phyloP scores from a whole-genome alignment of 2,329 filamentous ascomycete genomes.

The Teratosphaeria nubilosa region DNA sequence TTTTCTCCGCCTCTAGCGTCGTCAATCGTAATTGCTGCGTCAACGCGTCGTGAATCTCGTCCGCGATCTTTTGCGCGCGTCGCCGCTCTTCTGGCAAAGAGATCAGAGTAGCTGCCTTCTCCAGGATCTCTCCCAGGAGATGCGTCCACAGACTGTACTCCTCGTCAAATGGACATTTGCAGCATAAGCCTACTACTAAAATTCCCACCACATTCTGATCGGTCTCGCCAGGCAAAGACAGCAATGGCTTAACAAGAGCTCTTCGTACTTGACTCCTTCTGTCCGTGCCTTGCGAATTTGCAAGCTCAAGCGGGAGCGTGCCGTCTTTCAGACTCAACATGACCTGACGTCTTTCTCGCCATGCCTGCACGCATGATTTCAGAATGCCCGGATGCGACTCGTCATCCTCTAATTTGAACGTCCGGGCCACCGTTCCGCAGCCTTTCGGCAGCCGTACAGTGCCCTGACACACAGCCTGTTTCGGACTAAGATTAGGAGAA shows the following conservation, averaged over 20 bases:
- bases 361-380: slow-evolving; percentile 23
- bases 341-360: slow-evolving; percentile 20
- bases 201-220: slow-evolving; percentile 29
- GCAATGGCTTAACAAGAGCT: slow-evolving; percentile 28
- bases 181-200: slow-evolving; percentile 30
- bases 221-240: slow-evolving; percentile 17
- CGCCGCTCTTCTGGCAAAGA: slow-evolving; percentile 28
- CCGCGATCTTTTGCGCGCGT: slow-evolving; percentile 24
- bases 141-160: slow-evolving; percentile 30
- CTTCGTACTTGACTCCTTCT: slow-evolving; percentile 26
- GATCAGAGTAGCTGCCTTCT: slow-evolving; percentile 31
- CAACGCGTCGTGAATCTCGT: slow-evolving; percentile 28
- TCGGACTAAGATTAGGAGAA: neutral
- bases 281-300: slow-evolving; percentile 16
- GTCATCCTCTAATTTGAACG: neutral
- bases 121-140: slow-evolving; percentile 27
- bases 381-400: slow-evolving; percentile 7
- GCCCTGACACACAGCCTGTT: neutral
- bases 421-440: neutral
- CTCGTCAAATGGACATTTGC: slow-evolving; percentile 28
- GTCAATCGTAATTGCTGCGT: slow-evolving; percentile 25
- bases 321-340: slow-evolving; percentile 23
- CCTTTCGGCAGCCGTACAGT: neutral
- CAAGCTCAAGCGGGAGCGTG: slow-evolving; percentile 20
- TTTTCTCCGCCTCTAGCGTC: slow-evolving; percentile 22